Evolutionary conservation across 768 basidiomycete species (phyloP), one percentile per base, ranked within the genome.

Genomic region (Mycena capillaripes): DNA sequence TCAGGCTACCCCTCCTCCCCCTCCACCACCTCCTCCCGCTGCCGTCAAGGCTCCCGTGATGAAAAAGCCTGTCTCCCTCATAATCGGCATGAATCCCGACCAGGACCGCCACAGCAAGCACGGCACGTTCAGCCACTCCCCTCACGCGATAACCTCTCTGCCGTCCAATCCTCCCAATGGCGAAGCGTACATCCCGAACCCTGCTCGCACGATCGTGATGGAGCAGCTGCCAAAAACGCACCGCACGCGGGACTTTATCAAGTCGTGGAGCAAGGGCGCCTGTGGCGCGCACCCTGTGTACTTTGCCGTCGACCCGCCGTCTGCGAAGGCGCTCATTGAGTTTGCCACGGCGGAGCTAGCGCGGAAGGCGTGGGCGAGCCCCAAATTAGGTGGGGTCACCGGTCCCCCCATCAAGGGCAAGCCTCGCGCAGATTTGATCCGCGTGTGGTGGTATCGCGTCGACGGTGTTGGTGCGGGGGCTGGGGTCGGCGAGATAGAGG

Each of bases 191-290:
- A 78, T 81, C 12, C 88, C 89, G 48, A 86, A 86, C 72, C 86
- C 86, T 7, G 80, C 85, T 3, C 83, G 87, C 17, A 89, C 89
- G 1, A 79, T 91, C 32, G 87, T 91, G 29, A 85, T 91, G 80
- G 89, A 90, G 72, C 85, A 86, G 62, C 79, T 91, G 7, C 90
- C 89, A 1, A 89, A 88, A 70, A 76, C 82, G 4, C 82, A 85
- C 73, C 86, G 89, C 53, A 84, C 80, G 6, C 75, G 73, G 5
- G 82, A 83, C 27, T 89, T 83, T 74, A 79, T 87, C 38, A 81
- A 81, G 46, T 76, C 72, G 23, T 90, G 90, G 60, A 81, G 82
- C 65, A 82, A 81, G 65, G 75, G 75, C 50, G 86, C 83, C 7
- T 85, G 82, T 57, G 81, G 79, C 0, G 76, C 80, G 21, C 70